Conservation (phyloP, 2,329 filamentous ascomycete genomes). For the Phialemonium atrogriseum region DNA sequence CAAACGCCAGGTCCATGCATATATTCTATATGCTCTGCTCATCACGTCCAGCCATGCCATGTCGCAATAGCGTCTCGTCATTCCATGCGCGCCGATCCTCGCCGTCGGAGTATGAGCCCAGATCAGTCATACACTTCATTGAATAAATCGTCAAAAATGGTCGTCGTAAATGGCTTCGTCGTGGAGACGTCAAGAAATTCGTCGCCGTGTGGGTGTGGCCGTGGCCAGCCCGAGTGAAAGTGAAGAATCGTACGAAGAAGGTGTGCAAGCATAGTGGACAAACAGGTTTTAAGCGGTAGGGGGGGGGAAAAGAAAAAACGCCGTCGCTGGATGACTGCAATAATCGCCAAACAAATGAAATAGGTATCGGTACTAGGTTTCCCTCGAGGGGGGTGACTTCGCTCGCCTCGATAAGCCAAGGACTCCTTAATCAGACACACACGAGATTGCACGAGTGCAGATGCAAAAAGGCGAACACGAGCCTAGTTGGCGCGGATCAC, state of each 20-base stretch:
- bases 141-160: slow-evolving; percentile 16
- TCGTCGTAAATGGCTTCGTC: slow-evolving; percentile 11
- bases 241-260: slow-evolving; percentile 6
- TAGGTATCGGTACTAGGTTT: too few relatives aligned
- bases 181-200: slow-evolving; percentile 22
- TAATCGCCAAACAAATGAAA: slow-evolving; percentile 5
- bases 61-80: slow-evolving; percentile 1
- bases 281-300: too few relatives aligned
- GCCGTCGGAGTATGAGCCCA: slow-evolving; percentile 2
- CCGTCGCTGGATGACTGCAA: slow-evolving; percentile 20
- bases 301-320: slow-evolving; percentile 17
- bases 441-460: too few relatives aligned
- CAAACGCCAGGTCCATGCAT: slow-evolving; percentile 14
- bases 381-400: too few relatives aligned
- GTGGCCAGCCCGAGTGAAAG: slow-evolving; percentile 15
- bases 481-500: slow-evolving; percentile 85
- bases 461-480: slow-evolving; percentile 8
- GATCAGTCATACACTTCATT: slow-evolving; percentile 29
- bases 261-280: too few relatives aligned
- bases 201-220: slow-evolving; percentile 12
- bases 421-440: too few relatives aligned
- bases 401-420: too few relatives aligned
- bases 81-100: slow-evolving; percentile 1
- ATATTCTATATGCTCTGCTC: slow-evolving; percentile 11
- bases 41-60: slow-evolving; percentile 1